Evolutionary conservation across 208 protist species (phyloP), one percentile per base, ranked within the genome.

Genomic region (Leishmania mexicana): DNA sequence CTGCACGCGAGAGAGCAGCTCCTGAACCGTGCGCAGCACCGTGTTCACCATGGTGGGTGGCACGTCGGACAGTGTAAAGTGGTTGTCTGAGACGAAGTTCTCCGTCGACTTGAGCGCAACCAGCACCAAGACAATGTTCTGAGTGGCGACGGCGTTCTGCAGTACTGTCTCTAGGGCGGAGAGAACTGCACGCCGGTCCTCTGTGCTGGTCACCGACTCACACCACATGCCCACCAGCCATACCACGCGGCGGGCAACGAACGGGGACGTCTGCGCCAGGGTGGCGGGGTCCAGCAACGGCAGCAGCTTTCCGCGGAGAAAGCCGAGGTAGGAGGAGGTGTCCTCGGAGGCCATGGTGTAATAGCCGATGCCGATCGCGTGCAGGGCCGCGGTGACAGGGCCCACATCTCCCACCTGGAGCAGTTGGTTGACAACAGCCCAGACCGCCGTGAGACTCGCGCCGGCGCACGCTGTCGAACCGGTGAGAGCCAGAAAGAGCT

Each of bases 201-300:
- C 51, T 4, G 75, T 40, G 54, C 90, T 58, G 0, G 76, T 80
- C 0, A 95, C 90, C 1, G 91, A 93, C 73, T 93, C 94, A 60
- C 94, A 97, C 93, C 94, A 97, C 94, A 96, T 96, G 0, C 94
- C 94, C 24, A 96, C 82, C 42, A 97, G 81, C 93, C 94, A 97
- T 65, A 96, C 89, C 1, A 96, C 92, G 40, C 94, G 94, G 0
- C 93, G 94, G 17, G 90, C 82, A 17, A 96, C 85, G 76, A 96
- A 94, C 1, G 87, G 82, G 0, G 89, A 90, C 0, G 84, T 54
- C 40, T 78, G 80, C 19, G 70, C 57, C 19, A 80, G 40, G 3
- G 79, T 65, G 10, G 74, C 58, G 71, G 75, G 64, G n/a, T 73
- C 19, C 49, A 97, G 85, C 64, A 96, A 78, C n/a, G 93, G 94